Evolutionary conservation across 306 rosid species (phyloP).

Genomic region (Betula pendula): DNA sequence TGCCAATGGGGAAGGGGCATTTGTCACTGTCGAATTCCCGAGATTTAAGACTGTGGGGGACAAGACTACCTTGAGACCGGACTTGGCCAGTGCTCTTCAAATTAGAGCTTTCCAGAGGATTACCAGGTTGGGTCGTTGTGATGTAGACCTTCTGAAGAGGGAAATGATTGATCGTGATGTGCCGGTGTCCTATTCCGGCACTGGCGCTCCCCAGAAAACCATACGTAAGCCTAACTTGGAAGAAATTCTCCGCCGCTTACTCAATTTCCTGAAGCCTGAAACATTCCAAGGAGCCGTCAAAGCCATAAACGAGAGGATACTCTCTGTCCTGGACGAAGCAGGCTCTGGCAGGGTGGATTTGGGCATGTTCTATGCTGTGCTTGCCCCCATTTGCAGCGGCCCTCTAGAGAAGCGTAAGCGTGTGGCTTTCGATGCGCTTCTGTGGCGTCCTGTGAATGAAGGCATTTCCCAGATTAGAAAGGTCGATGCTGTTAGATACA

Average conservation of each 20-base stretch:
- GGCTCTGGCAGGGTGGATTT: slow-evolving; percentile 92
- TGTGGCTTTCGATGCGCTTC: slow-evolving; percentile 81
- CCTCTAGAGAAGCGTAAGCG: slow-evolving; percentile 81
- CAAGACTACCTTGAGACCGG: slow-evolving; percentile 70
- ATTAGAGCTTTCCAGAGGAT: slow-evolving; percentile 89
- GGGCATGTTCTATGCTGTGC: slow-evolving; percentile 83
- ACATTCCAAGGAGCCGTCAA: slow-evolving; percentile 96
- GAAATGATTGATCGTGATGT: slow-evolving; percentile 85
- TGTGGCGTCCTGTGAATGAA: slow-evolving; percentile 95
- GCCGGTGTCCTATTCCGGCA: slow-evolving; percentile 84
- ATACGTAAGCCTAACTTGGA: slow-evolving; percentile 90
- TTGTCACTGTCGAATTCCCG: slow-evolving; percentile 55
- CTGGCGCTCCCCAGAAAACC: slow-evolving; percentile 83
- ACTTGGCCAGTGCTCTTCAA: slow-evolving; percentile 63
- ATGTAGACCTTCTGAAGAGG: slow-evolving; percentile 76
- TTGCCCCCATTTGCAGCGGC: slow-evolving; percentile 93
- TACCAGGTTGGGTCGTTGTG: slow-evolving; percentile 85
- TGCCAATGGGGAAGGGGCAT: slow-evolving; percentile 61
- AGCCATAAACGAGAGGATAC: slow-evolving; percentile 91
- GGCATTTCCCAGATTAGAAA: slow-evolving; percentile 65
- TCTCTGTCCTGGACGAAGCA: slow-evolving; percentile 71
- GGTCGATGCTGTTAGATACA: slow-evolving; percentile 62
- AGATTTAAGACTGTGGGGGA: slow-evolving; percentile 77
- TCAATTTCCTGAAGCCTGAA: slow-evolving; percentile 81
- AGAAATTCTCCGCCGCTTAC: slow-evolving; percentile 80